Percentiles rank a stretch among this genome's conserved stretches.
These are phyloP conservation scores for Angomonas ambiguus DNA, from an alignment of 208 protist genomes.

Conservation along the genomic window DNA sequence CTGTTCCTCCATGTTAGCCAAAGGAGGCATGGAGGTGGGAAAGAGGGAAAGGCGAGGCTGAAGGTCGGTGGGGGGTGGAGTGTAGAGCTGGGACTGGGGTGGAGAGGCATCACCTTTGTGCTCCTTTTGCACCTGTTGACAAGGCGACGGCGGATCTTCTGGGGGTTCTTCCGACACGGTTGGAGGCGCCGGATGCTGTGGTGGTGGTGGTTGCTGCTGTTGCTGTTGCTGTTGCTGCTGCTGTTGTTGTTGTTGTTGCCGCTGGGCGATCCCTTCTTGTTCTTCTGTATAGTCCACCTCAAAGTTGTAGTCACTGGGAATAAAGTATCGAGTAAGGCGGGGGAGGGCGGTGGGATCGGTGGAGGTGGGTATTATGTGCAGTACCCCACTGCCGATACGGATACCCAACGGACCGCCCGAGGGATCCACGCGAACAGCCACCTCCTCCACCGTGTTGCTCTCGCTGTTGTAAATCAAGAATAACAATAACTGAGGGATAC, in stretches of 20 bases:
- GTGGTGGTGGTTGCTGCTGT: no score
- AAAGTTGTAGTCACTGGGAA: not conserved
- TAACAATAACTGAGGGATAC: slow-evolving; percentile 41
- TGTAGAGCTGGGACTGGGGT: no score
- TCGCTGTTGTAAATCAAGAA: slow-evolving; percentile 75
- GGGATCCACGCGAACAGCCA: slow-evolving; percentile 57
- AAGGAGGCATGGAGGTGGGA: not conserved
- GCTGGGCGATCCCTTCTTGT: not conserved
- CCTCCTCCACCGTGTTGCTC: slow-evolving; percentile 63
- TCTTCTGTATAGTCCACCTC: not conserved
- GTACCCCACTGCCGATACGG: slow-evolving; percentile 57
- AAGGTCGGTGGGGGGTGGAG: no score
- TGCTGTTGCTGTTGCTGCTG: not conserved
- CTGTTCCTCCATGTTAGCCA: not conserved
- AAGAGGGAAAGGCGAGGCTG: no score
- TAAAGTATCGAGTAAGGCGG: not conserved
- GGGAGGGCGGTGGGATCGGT: not conserved
- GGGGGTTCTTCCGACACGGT: no score
- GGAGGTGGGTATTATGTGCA: slow-evolving; percentile 54
- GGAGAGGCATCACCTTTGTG: no score
- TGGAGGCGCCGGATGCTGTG: no score
- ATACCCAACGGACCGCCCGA: slow-evolving; percentile 57
- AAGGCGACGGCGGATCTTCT: no score
- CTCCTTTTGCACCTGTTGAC: no score
- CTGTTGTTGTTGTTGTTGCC: not conserved